phyloP scores from a whole-genome alignment of 2,329 filamentous ascomycete species.

The Aspergillus quadricinctus region DNA sequence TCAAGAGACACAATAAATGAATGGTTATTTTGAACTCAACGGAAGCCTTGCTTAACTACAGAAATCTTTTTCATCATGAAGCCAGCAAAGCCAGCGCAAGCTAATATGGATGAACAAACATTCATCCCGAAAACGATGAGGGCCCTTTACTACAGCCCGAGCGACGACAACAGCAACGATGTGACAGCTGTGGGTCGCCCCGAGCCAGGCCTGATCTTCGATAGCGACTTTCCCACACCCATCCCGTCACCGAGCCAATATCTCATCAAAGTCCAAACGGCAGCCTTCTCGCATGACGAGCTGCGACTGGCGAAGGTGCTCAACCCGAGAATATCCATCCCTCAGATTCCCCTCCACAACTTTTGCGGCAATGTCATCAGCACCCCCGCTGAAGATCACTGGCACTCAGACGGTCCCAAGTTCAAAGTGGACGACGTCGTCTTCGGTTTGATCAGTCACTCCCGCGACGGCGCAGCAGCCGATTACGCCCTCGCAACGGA shows the following conservation, averaged over 20 bases:
- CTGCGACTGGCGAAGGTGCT: slow-evolving; percentile 23
- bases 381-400: slow-evolving; percentile 29
- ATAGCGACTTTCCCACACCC: slow-evolving; percentile 34
- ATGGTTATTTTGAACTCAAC: neutral
- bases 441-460: slow-evolving; percentile 35
- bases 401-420: slow-evolving; percentile 27
- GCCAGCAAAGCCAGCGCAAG: slow-evolving; percentile 19
- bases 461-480: slow-evolving; percentile 39
- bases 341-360: slow-evolving; percentile 39
- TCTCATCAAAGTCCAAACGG: slow-evolving; percentile 37
- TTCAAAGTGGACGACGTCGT: slow-evolving; percentile 41
- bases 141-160: slow-evolving; percentile 34
- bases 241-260: slow-evolving; percentile 34
- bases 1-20: neutral
- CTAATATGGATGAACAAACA: slow-evolving; percentile 33
- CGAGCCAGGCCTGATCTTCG: slow-evolving; percentile 29
- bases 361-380: slow-evolving; percentile 37
- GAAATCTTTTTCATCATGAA: slow-evolving; percentile 8
- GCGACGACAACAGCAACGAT: slow-evolving; percentile 13
- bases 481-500: slow-evolving; percentile 38
- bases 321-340: slow-evolving; percentile 25
- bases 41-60: neutral
- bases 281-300: slow-evolving; percentile 38
- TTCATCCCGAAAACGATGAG: slow-evolving; percentile 35
- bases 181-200: slow-evolving; percentile 7